Evolutionary conservation across 345 rosid species (phyloP).

Genomic region (Brassica juncea): DNA sequence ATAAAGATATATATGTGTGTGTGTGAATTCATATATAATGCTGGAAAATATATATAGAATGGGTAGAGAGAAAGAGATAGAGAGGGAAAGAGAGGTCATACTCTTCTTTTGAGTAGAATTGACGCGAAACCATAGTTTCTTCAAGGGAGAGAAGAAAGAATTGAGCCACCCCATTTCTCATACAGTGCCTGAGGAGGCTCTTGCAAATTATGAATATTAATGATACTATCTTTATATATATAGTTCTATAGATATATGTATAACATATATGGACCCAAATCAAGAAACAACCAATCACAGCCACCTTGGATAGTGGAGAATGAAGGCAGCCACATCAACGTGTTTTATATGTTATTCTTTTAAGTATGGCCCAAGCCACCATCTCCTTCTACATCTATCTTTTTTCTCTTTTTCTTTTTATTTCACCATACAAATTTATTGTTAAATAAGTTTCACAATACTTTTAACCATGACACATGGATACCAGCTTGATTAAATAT

Average conservation of each 20-base stretch:
- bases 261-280: constrained; percentile 24
- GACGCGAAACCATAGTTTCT: constrained; percentile 85
- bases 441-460: constrained; percentile 19
- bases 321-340: constrained; percentile 39
- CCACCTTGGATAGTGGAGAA: constrained; percentile 33
- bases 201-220: constrained; percentile 38
- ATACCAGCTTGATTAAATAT: constrained; percentile 21
- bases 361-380: constrained; percentile 45
- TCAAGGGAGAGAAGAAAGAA: constrained; percentile 88
- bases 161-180: constrained; percentile 82
- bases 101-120: constrained; percentile 75
- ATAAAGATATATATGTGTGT: neutral
- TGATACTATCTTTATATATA: constrained; percentile 25
- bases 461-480: constrained; percentile 38
- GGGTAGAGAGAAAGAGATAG: constrained; percentile 3
- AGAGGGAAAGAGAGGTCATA: constrained; percentile 39
- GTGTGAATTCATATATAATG: constrained; percentile 1
- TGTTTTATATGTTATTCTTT: constrained; percentile 39
- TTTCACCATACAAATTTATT: constrained; percentile 7
- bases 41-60: constrained; percentile 2
- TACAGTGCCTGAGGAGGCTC: constrained; percentile 44
- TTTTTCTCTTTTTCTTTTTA: neutral
- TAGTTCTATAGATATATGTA: constrained; percentile 17
- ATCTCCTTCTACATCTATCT: constrained; percentile 36
- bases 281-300: constrained; percentile 19